Conservation (phyloP, 2,329 filamentous ascomycete genomes). For the Aspergillus quadrilineatus region DNA sequence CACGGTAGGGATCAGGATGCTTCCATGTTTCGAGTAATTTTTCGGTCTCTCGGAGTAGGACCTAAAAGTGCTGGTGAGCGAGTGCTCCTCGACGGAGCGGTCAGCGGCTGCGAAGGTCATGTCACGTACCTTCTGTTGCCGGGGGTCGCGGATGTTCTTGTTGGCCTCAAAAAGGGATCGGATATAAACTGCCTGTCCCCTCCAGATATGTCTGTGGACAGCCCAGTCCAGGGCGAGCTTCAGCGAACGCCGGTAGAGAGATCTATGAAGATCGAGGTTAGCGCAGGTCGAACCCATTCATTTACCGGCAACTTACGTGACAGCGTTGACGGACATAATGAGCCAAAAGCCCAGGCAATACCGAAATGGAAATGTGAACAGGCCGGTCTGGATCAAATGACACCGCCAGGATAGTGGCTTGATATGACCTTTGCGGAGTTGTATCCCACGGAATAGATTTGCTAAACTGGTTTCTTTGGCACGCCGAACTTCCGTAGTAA, state of each 20-base stretch:
- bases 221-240: slow-evolving; percentile 96
- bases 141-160: slow-evolving; percentile 75
- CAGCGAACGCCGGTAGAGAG: slow-evolving; percentile 85
- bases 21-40: slow-evolving; percentile 90
- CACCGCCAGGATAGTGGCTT: neutral
- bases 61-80: slow-evolving; percentile 52
- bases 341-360: neutral
- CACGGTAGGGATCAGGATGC: slow-evolving; percentile 89
- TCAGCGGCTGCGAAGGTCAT: slow-evolving; percentile 20
- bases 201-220: slow-evolving; percentile 88
- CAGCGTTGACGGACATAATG: slow-evolving; percentile 39
- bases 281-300: slow-evolving; percentile 3
- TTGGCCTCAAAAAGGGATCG: slow-evolving; percentile 94
- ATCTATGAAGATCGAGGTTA: slow-evolving; percentile 42
- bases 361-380: neutral
- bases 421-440: neutral
- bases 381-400: too few species aligned
- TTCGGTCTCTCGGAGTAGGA: slow-evolving; percentile 82
- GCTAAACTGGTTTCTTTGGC: slow-evolving; percentile 22
- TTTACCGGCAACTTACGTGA: slow-evolving; percentile 34
- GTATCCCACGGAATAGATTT: slow-evolving; percentile 15
- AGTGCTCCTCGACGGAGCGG: neutral
- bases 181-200: slow-evolving; percentile 94
- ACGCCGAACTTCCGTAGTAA: slow-evolving; percentile 33
- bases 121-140: slow-evolving; percentile 72